phyloP scores from a whole-genome alignment of 2,329 filamentous ascomycete species.

The Botryosphaeria dothidea region DNA sequence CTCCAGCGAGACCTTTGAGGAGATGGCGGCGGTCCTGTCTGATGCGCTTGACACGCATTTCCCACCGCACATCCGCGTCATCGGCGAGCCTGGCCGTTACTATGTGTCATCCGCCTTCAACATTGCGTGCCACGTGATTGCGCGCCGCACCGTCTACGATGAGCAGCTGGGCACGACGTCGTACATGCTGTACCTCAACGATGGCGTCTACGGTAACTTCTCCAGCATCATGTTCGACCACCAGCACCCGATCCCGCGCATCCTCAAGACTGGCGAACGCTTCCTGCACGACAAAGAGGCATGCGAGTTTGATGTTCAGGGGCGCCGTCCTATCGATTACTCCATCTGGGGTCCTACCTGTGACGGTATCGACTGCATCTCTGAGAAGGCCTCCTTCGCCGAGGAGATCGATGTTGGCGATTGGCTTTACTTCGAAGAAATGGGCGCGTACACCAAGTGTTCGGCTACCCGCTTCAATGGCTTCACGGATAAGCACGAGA shows the following conservation, averaged over 20 bases:
- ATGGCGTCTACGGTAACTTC: slow-evolving; percentile 97
- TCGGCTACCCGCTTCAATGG: slow-evolving; percentile 98
- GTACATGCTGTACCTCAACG: slow-evolving; percentile 98
- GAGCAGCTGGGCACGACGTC: slow-evolving; percentile 65
- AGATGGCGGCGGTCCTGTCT: slow-evolving; percentile 79
- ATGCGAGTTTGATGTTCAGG: slow-evolving; percentile 24
- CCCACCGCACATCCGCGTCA: slow-evolving; percentile 78
- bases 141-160: slow-evolving; percentile 82
- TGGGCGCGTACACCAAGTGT: slow-evolving; percentile 99
- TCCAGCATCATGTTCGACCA: slow-evolving; percentile 99
- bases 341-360: slow-evolving; percentile 98
- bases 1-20: slow-evolving; percentile 85
- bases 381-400: slow-evolving; percentile 74
- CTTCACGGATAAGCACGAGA: slow-evolving; percentile 88
- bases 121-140: slow-evolving; percentile 92
- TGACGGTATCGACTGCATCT: slow-evolving; percentile 95
- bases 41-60: slow-evolving; percentile 85
- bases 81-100: slow-evolving; percentile 94
- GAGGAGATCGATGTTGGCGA: slow-evolving; percentile 86
- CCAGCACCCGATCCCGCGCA: slow-evolving; percentile 83
- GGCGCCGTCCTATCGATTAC: slow-evolving; percentile 61
- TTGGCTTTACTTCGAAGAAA: slow-evolving; percentile 98
- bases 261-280: slow-evolving; percentile 65
- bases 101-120: slow-evolving; percentile 94
- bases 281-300: slow-evolving; percentile 53